Evolutionary conservation across 768 basidiomycete species (phyloP), one percentile per base, ranked within the genome.

Genomic region (Lyophyllum atratum): DNA sequence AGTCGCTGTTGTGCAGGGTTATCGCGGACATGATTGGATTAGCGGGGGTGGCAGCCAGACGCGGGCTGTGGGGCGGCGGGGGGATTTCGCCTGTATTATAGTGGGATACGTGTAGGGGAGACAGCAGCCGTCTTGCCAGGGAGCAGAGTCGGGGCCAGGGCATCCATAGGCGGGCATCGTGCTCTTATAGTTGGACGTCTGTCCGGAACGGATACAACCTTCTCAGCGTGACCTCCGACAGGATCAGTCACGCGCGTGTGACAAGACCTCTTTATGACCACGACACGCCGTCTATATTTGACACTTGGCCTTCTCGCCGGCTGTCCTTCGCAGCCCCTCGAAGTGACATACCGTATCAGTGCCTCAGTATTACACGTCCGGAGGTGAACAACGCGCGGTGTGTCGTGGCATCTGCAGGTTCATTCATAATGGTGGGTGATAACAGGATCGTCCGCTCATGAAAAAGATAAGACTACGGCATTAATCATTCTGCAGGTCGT

Each of bases 1-100:
- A 92, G 77, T 90, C 89, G 68, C 83, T 79, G 67, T 78, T 80
- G 53, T 78, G 76, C 45, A 81, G 73, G 29, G 77, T 79, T 50
- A 82, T 69, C n/a, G 70, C 65, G 11, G 72, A 62, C 64, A 66
- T 65, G 12, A 37, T 37, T 15, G 34, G 34, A 37, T 37, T 37
- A 37, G 12, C 4, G 34, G 4, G 17, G 12, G 34, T 37, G 17
- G 6, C 34, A 37, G 34, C 34, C 34, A 9, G 34, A 37, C 34
- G 34, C 34, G 34, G 34, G 34, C 34, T 37, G 34, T 14, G 6
- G 39, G 28, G 34, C 37, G 48, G 40, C 15, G 55, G 21, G 25
- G 25, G 42, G 37, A 37, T 17, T 33, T 29, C 7, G 26, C 39
- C 52, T 42, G 28, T 42, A 60, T 53, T 58, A 63, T 7, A 52